Base-by-base conservation (phyloP, 352 stramenopile species). In the Pythium plurisporium region DNA sequence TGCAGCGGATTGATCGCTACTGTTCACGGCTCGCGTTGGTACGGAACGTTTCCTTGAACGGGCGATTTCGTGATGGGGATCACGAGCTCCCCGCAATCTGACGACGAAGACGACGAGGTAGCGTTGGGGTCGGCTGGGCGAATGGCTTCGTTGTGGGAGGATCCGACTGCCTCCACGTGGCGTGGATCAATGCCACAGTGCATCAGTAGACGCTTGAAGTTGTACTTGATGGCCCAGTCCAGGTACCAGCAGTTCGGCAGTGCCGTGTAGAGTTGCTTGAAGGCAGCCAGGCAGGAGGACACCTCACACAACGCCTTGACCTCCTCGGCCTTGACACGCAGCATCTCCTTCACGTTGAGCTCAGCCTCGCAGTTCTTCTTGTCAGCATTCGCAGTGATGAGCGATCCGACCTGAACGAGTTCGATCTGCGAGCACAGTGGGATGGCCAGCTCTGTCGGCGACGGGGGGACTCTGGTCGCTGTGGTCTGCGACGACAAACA, bases 191-290 rank as follows among this genome's bases (percentile, higher is more conserved):
- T 23, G 8, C 45, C 45, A 30, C 45, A 53, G 19, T 53, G 45
- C 45, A 30, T 40, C 4, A 53, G 45, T 3, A 53, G 45, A 7
- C 30, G 29, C 30, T 41, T 19, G 9, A 41, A 41, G 29, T 23
- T 41, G 45, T 30, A 41, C 29, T 53, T 53, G 45, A 53, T 38
- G 6, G 45, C 17, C 45, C 45, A 53, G 45, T 42, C 29, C 27
- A 42, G 7, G 29, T 42, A 53, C 6, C 29, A 19, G 31, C 45
- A 53, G 19, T 42, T 34, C n/a, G 45, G 45, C 19, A 53, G 45
- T 10, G 29, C 42, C 2, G 29, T 53, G 30, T 42, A 53, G 7
- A 53, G 45, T 29, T 53, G 17, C 30, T 30, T 19, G 17, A 53
- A 27, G 5, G 45, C 45, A 2, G n/a, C 31, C 27, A 26, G 20